Evolutionary conservation across 164 flowering plant species (phyloP), one percentile per base, ranked within the genome.

Genomic region (Liquidambar formosana): DNA sequence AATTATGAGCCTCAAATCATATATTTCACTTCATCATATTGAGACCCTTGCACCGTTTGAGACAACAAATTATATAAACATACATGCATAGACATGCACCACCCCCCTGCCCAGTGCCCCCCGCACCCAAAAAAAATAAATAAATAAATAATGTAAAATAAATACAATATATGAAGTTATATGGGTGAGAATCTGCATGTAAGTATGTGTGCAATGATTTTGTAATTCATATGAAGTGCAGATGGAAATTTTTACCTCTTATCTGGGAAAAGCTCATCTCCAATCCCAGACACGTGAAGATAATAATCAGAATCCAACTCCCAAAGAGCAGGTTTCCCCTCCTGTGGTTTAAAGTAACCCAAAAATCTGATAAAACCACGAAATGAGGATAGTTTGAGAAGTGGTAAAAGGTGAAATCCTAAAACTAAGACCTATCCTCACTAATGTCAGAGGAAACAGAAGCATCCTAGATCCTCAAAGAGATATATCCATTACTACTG

Each of bases 241-340:
- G 27, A 22, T 47, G 33, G 19, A 68, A 47, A 6, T 18, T 62
- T 73, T 79, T 18, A 90, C 96, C 88, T 68, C 33, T 69, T 75
- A 71, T 70, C 74, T 5, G 84, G 85, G 71, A 85, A 70, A 43
- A 82, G 69, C 57, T 89, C 94, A 76, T 95, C 99, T 64, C 91
- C 93, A 68, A 82, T 79, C 59, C 96, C 99, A 58, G 89, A 87
- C 15, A 93, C 94, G 76, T 95, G 99, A 73, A 95, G 97, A 82
- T 95, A 91, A 67, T 95, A 95, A 79, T 95, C 98, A 61, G 97
- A 90, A 77, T 95, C 98, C 81, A 95, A 79, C 73, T 95, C 99
- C 99, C 98, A 95, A 5, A 95, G 86, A 61, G 99, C 96, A 77
- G 99, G 88, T 72, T 90, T 93, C 71, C 98, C 98, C 78, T 95